A percentile compares a stretch with the other conserved stretches of the same genome.
Evolutionary conservation across 768 basidiomycete species (phyloP).

Genomic region (Nevesoporus exiguus): DNA sequence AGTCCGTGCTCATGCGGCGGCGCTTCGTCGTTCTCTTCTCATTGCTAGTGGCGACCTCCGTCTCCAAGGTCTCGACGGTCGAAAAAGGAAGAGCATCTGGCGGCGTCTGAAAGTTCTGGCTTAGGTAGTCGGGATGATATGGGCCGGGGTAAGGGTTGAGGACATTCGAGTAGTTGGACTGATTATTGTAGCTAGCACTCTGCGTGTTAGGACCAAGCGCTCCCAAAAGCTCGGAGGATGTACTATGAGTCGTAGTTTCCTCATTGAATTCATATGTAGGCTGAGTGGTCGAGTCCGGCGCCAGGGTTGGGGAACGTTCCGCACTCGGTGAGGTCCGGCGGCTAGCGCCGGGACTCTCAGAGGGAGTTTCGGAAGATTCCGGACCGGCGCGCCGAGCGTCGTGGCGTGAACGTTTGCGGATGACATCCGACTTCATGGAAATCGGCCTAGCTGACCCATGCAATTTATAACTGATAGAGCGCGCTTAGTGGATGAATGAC

Average conservation of each 20-base stretch:
- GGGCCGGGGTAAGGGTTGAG: slow-evolving; percentile 63
- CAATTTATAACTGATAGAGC: slow-evolving; percentile 58
- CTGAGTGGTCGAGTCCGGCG: slow-evolving; percentile 66
- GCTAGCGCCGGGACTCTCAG: slow-evolving; percentile 71
- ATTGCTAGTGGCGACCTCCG: slow-evolving; percentile 30
- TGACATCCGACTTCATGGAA: slow-evolving; percentile 89
- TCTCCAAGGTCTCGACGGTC: slow-evolving; percentile 44
- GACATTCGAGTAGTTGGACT: slow-evolving; percentile 29
- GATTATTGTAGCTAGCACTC: slow-evolving; percentile 25
- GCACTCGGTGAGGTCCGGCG: slow-evolving; percentile 65
- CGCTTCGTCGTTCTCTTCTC: slow-evolving; percentile 55
- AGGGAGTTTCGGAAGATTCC: slow-evolving; percentile 62
- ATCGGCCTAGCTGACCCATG: slow-evolving; percentile 84
- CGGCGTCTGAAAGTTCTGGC: slow-evolving; percentile 45
- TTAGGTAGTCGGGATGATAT: slow-evolving; percentile 69
- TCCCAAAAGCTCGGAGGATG: slow-evolving; percentile 52
- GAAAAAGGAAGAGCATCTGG: slow-evolving; percentile 55
- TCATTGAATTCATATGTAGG: slow-evolving; percentile 49
- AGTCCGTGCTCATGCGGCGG: slow-evolving; percentile 64
- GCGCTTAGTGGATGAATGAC: slow-evolving; percentile 7
- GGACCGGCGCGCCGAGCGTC: slow-evolving; percentile 62
- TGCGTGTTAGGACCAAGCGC: slow-evolving; percentile 38
- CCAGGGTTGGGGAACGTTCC: slow-evolving; percentile 63
- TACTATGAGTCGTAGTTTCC: slow-evolving; percentile 36
- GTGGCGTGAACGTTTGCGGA: slow-evolving; percentile 82